Conservation (phyloP, 2,329 filamentous ascomycete genomes). For the Dactylonectria macrodidyma region DNA sequence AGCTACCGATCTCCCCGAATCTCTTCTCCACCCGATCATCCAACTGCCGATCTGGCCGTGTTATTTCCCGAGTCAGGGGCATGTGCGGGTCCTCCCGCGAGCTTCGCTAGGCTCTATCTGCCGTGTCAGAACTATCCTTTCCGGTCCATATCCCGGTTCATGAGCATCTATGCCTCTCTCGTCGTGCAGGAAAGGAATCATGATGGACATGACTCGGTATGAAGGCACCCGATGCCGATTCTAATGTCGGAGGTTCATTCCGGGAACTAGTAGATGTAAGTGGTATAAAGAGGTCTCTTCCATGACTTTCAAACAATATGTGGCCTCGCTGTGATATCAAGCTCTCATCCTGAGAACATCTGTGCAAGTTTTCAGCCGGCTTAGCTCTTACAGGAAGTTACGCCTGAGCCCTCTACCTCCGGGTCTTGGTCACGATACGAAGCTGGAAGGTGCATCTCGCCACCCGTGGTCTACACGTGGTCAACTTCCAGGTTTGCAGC, state of each 20-base stretch:
- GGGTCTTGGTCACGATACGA: no score
- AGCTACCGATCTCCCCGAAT: background rate
- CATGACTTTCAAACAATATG: background rate
- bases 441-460: no score
- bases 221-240: background rate
- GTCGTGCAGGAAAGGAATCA: background rate
- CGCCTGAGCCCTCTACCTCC: no score
- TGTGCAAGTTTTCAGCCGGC: no score
- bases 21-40: background rate
- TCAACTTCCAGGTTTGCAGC: no score
- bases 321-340: no score
- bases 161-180: slow-evolving; percentile 4
- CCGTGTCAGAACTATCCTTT: background rate
- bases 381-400: no score
- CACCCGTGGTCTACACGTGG: no score
- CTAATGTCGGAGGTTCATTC: background rate
- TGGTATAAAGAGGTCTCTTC: background rate
- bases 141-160: background rate
- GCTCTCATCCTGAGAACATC: no score
- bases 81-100: background rate
- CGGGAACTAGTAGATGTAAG: background rate
- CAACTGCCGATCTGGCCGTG: background rate
- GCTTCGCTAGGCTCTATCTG: background rate
- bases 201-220: background rate
- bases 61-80: background rate